Evolutionary conservation across 2,329 filamentous ascomycete genomes (phyloP), one percentile per base, ranked within the genome.

Genomic region (Amesomyces nigricolor): DNA sequence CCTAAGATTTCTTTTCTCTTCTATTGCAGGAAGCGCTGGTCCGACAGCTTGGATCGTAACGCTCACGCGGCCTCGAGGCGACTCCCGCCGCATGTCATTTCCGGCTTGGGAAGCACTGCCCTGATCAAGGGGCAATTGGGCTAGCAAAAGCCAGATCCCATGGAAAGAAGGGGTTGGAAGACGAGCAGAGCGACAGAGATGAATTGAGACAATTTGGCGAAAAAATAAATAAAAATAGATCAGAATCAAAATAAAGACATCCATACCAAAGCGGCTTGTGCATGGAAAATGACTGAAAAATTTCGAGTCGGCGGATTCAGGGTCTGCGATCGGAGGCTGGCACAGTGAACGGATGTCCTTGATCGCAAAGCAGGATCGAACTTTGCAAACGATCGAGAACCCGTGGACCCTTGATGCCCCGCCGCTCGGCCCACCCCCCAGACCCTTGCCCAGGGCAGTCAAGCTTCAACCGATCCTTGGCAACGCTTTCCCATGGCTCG

Each of bases 321-420:
- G 53, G 56, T 59, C 54, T 53, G 51, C 45, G 19, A 51, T 35
- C 32, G 32, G 43, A 39, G 40, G 44, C 35, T 44, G 50, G 48
- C 44, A 49, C 19, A 47, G 42, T 47, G 53, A 48, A 32, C 37
- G 40, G 44, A 51, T 53, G 57, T 56, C 42, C 54, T 43, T 45
- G 50, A 52, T 56, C 53, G 59, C 57, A 49, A 56, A 40, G 37
- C 39, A 32, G 29, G 62, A 64, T 64, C 61, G 59, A 57, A 47
- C 32, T 58, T 62, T 63, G 57, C 50, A 22, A 47, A 35, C 52
- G 59, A 64, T 64, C 62, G 62, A 61, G 53, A 57, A 60, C 38
- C 11, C 14, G 37, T 52, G 38, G 53, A 16, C 32, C 44, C 49
- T 50, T 17, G 35, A 49, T 52, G 57, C 32, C 47, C 58, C 62